Evolutionary conservation across 352 stramenopile genomes (phyloP), one percentile per base, ranked within the genome.

Genomic region (Phytopythium mirpurense): DNA sequence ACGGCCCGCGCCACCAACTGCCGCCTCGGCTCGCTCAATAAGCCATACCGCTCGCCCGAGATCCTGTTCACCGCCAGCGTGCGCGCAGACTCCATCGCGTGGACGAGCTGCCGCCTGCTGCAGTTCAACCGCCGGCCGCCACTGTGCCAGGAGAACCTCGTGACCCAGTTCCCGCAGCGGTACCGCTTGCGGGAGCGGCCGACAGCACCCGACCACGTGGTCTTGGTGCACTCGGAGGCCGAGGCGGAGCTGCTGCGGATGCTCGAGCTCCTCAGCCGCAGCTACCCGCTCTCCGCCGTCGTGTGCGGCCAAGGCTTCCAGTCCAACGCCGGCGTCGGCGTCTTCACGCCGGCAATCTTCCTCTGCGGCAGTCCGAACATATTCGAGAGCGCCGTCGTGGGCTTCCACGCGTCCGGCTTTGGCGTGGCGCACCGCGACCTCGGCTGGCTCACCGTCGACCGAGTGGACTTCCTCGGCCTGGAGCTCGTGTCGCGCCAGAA

Each of bases 111-210:
- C 24, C 74, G 82, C 48, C 47, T 86, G 36, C 52, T 89, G 2
- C 79, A 69, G 34, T 59, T 78, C 29, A 54, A 84, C 11, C 68
- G 73, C 5, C 67, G 71, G 23, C 78, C 78, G 1, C 65, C 63
- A 5, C 35, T 89, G 5, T 89, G 78, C 43, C 73, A 83, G 53
- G 73, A 83, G 43, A 75, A 71, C 44, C 31, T 86, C 26, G 78
- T 86, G 21, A 72, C 73, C 5, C 45, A 63, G 26, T 86, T 86
- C 52, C 21, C 67, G 0, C 47, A 72, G 2, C 71, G 78, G 18
- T 86, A 86, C 35, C 55, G 57, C 24, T 23, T 83, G 1, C 35
- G 31, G 1, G 66, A 83, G n/a, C 21, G 49, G 2, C 59, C 68
- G 3, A 12, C 72, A 3, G 18, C 57, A 3, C 14, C 41, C 5